Base-by-base conservation (phyloP, 2,329 filamentous ascomycete species). In the Juglanconis oblonga region DNA sequence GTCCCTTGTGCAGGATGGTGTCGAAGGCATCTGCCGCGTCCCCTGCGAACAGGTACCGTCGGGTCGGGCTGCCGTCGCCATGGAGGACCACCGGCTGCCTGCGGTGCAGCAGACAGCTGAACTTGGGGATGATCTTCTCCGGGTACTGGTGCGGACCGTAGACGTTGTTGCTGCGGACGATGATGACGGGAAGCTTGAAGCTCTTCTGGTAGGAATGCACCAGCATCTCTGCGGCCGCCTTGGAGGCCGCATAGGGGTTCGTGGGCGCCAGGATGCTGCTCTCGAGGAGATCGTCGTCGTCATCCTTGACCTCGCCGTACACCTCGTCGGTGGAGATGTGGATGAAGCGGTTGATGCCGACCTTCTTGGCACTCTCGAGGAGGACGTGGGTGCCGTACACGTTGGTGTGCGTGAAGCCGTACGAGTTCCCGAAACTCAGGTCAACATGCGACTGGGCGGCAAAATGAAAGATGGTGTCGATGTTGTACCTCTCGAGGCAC, bases 401-500 rank as follows among this genome's bases (percentile, higher is more conserved):
- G 67, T 94, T 95, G 59, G 87, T 92, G 67, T 87, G 86, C 0
- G 89, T 93, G 74, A 94, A 94, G 56, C 86, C 83, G 72, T 91
- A 91, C 9, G 89, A 91, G 75, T 94, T 92, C 54, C 88, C 88
- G 68, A 95, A 95, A 70, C 88, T 91, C 67, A 92, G 74, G 68
- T 94, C 90, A 54, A 95, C 91, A 70, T 94, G 90, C 7, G 89
- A 91, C 74, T 92, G 88, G n/a, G 91, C 91, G 3, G 91, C 91
- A 68, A 95, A 92, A 73, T 94, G 90, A 72, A 94, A 86, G 63
- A 95, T 82, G 55, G 89, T 92, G 71, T 94, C 91, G 67, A 94
- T 88, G 38, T 84, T 81, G 76, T 91, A 80, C 62, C 85, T 82
- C 71, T 88, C 82, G 69, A 94, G 81, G 70, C 87, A 91, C 67